A percentile compares a stretch with the other conserved stretches of the same genome.
Conservation (phyloP, 2,329 filamentous ascomycete species). For the Beauveria varroae region DNA sequence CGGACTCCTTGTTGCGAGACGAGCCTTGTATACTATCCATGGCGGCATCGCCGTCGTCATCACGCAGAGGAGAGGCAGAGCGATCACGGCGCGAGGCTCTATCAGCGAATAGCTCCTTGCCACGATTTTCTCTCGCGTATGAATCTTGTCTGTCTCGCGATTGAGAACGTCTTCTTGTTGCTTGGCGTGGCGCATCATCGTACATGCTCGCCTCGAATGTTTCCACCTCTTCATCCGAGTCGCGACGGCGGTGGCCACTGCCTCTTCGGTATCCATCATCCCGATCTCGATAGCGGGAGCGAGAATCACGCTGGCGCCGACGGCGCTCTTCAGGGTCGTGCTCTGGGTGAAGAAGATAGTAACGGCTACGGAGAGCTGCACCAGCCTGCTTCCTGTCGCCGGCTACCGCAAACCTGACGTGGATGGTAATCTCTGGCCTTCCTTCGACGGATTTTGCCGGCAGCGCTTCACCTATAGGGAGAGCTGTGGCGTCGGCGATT, state of each 20-base stretch:
- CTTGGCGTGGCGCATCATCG: constrained; percentile 52
- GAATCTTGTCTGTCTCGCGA: constrained; percentile 22
- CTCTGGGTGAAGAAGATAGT: constrained; percentile 88
- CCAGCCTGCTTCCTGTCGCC: constrained; percentile 74
- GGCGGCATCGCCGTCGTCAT: constrained; percentile 33
- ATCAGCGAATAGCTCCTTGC: constrained; percentile 58
- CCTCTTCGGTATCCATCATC: constrained; percentile 29
- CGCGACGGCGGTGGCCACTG: constrained; percentile 36
- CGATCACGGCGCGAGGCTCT: constrained; percentile 32
- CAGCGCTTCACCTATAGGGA: constrained; percentile 56
- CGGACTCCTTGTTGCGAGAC: constrained; percentile 25
- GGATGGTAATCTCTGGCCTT: constrained; percentile 61
- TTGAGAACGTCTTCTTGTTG: constrained; percentile 20
- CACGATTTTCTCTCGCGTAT: constrained; percentile 33
- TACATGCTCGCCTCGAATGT: constrained; percentile 74
- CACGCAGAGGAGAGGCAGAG: constrained; percentile 44
- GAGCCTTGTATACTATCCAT: constrained; percentile 27
- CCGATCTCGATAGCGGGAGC: constrained; percentile 57
- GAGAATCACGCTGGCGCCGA: constrained; percentile 47
- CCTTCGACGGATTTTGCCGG: constrained; percentile 61
- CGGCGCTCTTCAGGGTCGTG: constrained; percentile 72
- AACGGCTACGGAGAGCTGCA: constrained; percentile 74
- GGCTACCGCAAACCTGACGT: constrained; percentile 63
- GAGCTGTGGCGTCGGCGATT: constrained; percentile 44
- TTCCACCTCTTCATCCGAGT: constrained; percentile 42